These are phyloP conservation scores for Gaeumannomyces tritici DNA, from an alignment of 2,329 filamentous ascomycete genomes.

Conservation along the genomic window DNA sequence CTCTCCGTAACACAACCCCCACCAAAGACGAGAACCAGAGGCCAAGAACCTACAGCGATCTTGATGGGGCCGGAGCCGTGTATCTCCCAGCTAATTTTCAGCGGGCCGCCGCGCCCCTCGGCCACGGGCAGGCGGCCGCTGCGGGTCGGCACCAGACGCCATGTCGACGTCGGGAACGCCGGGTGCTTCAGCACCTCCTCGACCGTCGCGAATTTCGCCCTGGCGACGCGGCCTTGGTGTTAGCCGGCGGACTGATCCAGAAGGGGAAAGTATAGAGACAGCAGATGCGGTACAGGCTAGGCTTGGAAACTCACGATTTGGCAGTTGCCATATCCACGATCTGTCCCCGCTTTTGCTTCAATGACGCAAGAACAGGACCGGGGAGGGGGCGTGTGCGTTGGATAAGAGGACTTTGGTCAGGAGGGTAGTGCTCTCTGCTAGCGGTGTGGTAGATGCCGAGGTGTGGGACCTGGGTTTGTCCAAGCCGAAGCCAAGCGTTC, in stretches of 20 bases:
- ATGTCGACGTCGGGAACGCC: slow-evolving; percentile 56
- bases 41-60: slow-evolving; percentile 52
- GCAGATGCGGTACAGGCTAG: not conserved
- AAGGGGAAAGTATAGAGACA: not conserved
- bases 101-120: slow-evolving; percentile 60
- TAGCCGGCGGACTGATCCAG: not conserved
- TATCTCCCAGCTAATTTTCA: slow-evolving; percentile 70
- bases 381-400: not conserved
- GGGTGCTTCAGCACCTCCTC: slow-evolving; percentile 55
- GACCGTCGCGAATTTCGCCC: slow-evolving; percentile 22
- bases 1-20: no score
- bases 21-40: no score
- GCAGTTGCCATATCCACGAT: not conserved
- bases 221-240: not conserved
- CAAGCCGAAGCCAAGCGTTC: no score
- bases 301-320: not conserved
- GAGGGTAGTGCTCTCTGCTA: not conserved
- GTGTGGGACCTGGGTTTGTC: no score
- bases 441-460: not conserved
- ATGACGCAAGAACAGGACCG: not conserved
- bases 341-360: not conserved
- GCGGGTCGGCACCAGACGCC: slow-evolving; percentile 57
- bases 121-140: slow-evolving; percentile 56
- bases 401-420: no score
- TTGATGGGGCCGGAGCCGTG: slow-evolving; percentile 66